phyloP scores from a whole-genome alignment of 140 eudicot species.

The Oenanthe javanica region DNA sequence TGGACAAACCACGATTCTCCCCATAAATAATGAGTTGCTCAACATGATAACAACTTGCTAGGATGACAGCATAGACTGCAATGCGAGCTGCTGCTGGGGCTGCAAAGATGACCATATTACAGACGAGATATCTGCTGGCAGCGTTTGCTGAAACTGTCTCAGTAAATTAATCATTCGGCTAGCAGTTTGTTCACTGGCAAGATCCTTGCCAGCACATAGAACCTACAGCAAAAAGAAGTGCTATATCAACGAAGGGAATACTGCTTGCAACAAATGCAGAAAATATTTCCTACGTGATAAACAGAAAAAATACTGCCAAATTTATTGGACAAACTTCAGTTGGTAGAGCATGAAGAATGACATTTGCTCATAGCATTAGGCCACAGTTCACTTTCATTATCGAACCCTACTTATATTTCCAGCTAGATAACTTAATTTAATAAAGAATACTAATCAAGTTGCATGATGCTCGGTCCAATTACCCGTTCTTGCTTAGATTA shows the following conservation, averaged over 20 bases:
- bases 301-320: too few relatives aligned
- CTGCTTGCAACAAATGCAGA: not conserved
- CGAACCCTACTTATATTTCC: not conserved
- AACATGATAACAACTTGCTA: slow-evolving; percentile 2
- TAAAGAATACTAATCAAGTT: not conserved
- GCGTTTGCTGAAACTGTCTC: slow-evolving; percentile 89
- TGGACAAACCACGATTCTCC: slow-evolving; percentile 7
- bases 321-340: not conserved
- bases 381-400: not conserved
- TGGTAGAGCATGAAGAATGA: not conserved
- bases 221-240: slow-evolving; percentile 37
- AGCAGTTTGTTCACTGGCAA: slow-evolving; percentile 86
- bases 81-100: slow-evolving; percentile 90
- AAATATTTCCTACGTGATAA: too few relatives aligned
- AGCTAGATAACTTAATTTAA: not conserved
- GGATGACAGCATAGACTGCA: slow-evolving; percentile 82
- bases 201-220: slow-evolving; percentile 89
- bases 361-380: not conserved
- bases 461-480: not conserved
- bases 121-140: slow-evolving; percentile 74
- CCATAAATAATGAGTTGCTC: not conserved
- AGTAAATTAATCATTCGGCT: slow-evolving; percentile 72
- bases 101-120: slow-evolving; percentile 89
- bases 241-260: not conserved
- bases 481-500: not conserved